Percentiles rank a stretch among this genome's conserved stretches.
phyloP scores from a whole-genome alignment of 1,284 basidiomycete species.

The Cryptococcus floricola region DNA sequence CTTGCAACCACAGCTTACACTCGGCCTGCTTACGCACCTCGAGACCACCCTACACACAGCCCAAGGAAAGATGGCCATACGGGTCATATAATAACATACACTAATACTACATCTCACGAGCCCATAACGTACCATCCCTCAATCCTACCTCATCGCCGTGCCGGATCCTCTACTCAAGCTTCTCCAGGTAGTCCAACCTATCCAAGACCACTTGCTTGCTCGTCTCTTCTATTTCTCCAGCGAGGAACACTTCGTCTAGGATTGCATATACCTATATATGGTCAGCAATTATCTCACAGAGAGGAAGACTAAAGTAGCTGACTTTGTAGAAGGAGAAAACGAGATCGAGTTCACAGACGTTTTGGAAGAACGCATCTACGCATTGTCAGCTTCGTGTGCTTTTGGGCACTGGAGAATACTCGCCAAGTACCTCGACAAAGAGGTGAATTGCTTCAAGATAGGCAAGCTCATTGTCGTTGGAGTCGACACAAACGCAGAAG shows the following conservation, averaged over 20 bases:
- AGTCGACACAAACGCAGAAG: conserved; percentile 96
- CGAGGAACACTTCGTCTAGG: conserved; percentile 96
- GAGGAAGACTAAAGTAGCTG: conserved; percentile 4
- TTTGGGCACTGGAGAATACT: conserved; percentile 30
- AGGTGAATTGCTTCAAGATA: conserved; percentile 97
- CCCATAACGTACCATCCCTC: neutral
- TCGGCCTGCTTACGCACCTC: neutral
- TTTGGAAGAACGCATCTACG: conserved; percentile 95
- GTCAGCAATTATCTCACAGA: neutral
- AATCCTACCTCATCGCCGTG: neutral
- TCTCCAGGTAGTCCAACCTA: conserved; percentile 83
- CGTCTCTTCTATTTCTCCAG: conserved; percentile 97
- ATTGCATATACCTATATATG: conserved; percentile 81
- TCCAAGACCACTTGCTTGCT: conserved; percentile 91
- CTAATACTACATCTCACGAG: neutral
- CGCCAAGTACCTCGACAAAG: conserved; percentile 96
- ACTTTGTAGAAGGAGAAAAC: conserved; percentile 99
- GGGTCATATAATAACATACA: neutral
- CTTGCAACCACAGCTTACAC: neutral
- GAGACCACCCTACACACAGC: neutral
- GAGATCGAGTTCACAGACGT: conserved; percentile 92
- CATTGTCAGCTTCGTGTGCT: neutral
- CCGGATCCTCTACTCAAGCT: conserved; percentile 57
- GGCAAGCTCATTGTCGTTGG: conserved; percentile 95
- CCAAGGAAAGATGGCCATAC: neutral